Percentiles rank a stretch among this genome's conserved stretches.
These are phyloP conservation scores for Cenchrus purpureus DNA, from an alignment of 176 grass and related monocot species.

Conservation along the genomic window DNA sequence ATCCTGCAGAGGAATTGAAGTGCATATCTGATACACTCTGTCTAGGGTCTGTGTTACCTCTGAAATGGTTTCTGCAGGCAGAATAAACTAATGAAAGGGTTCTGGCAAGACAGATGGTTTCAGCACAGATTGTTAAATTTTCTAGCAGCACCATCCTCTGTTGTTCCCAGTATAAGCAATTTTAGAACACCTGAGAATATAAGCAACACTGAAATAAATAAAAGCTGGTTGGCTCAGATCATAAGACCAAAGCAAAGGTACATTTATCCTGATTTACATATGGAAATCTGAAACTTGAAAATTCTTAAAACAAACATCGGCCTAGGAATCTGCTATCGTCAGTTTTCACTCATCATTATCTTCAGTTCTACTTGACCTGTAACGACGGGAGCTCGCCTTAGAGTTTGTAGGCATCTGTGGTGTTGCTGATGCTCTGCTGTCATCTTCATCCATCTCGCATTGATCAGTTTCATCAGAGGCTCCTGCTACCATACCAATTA, in stretches of 20 bases:
- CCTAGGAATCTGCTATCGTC: constrained; percentile 2
- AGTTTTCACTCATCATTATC: constrained; percentile 42
- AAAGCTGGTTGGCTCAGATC: constrained; percentile 34
- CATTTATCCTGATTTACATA: constrained; percentile 37
- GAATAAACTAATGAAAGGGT: not conserved
- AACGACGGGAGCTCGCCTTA: constrained; percentile 44
- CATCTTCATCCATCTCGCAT: constrained; percentile 85
- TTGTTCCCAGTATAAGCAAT: constrained; percentile 18
- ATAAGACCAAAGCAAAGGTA: constrained; percentile 40
- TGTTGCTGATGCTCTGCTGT: constrained; percentile 14
- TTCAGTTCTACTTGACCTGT: constrained; percentile 49
- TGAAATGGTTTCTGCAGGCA: constrained; percentile 27
- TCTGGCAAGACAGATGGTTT: not conserved
- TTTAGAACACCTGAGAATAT: not conserved
- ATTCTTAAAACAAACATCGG: constrained; percentile 17
- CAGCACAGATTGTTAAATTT: not conserved
- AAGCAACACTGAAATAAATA: not conserved
- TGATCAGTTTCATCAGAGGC: constrained; percentile 57
- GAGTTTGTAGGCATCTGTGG: constrained; percentile 32
- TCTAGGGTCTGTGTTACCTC: not conserved
- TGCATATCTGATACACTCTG: not conserved
- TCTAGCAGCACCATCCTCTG: not conserved
- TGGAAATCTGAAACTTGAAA: constrained; percentile 20
- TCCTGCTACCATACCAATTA: constrained; percentile 41
- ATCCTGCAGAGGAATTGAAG: not conserved